A percentile compares a stretch with the other conserved stretches of the same genome.
phyloP scores from a whole-genome alignment of 2,329 filamentous ascomycete species.

The Lasiodiplodia gonubiensis region DNA sequence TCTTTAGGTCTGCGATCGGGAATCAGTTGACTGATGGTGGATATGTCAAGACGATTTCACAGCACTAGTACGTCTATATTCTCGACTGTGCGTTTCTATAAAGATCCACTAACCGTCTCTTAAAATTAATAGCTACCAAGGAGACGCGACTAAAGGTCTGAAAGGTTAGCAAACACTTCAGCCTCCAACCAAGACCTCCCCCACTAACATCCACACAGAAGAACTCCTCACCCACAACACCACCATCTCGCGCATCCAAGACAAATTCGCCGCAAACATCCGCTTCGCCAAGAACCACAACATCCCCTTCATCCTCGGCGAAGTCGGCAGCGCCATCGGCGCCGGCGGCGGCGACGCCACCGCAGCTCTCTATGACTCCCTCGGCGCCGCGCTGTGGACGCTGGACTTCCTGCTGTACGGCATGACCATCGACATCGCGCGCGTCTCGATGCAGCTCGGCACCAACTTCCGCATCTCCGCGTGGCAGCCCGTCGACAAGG shows the following conservation, averaged over 20 bases:
- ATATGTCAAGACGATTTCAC: slow-evolving; percentile 2
- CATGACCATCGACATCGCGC: neutral
- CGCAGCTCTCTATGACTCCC: neutral
- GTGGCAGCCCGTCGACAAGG: neutral
- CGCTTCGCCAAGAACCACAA: no score
- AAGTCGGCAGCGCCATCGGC: neutral
- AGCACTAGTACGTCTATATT: neutral
- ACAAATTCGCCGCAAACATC: neutral
- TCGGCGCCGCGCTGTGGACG: slow-evolving; percentile 13
- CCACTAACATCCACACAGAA: neutral
- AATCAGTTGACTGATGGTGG: neutral
- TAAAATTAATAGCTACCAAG: neutral
- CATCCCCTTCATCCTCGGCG: neutral
- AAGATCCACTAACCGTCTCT: no score
- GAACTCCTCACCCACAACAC: neutral
- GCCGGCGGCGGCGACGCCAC: no score
- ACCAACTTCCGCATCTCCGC: neutral
- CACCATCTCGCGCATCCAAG: neutral
- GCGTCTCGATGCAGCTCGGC: slow-evolving; percentile 9
- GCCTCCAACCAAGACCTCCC: no score
- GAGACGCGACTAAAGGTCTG: neutral
- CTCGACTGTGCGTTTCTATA: no score
- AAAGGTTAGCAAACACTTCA: neutral
- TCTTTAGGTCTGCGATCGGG: neutral
- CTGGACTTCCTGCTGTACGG: slow-evolving; percentile 16